phyloP scores from a whole-genome alignment of 2,329 filamentous ascomycete genomes.

The Colletotrichum zoysiae region DNA sequence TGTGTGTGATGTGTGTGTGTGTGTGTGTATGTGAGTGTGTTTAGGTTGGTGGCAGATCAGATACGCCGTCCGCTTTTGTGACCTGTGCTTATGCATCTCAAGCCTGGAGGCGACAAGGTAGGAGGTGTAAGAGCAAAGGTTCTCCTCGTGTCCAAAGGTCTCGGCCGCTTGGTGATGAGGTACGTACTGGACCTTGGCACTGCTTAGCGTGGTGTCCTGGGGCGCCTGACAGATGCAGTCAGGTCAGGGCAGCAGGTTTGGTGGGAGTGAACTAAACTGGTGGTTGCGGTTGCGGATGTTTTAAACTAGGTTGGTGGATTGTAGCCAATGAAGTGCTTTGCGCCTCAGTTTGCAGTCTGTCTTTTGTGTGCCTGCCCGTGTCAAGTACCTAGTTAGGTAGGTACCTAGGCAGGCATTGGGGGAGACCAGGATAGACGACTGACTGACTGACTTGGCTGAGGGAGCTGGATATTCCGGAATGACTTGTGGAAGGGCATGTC shows the following conservation, averaged over 20 bases:
- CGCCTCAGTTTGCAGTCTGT: background rate
- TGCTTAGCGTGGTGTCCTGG: constrained; percentile 5
- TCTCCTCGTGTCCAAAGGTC: background rate
- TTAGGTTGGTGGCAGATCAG: constrained; percentile 29
- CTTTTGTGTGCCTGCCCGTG: background rate
- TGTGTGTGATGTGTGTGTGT: constrained; percentile 6
- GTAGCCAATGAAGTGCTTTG: background rate
- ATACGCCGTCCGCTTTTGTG: constrained; percentile 29
- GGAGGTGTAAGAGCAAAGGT: background rate
- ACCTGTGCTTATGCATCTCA: constrained; percentile 20
- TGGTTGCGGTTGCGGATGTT: background rate
- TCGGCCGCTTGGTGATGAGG: background rate
- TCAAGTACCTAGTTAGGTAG: too few relatives aligned
- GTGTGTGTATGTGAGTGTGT: constrained; percentile 4
- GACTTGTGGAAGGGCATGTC: background rate
- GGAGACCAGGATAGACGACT: background rate
- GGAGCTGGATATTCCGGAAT: background rate
- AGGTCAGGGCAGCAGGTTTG: background rate
- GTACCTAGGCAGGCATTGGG: too few relatives aligned
- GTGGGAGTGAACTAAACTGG: background rate
- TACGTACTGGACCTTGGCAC: background rate
- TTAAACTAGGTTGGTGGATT: background rate
- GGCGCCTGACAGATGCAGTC: constrained; percentile 1
- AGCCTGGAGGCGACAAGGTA: background rate
- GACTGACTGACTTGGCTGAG: constrained; percentile 3